Percentiles rank a stretch among this genome's conserved stretches.
Conservation (phyloP, 2,329 filamentous ascomycete genomes). For the Domatiomyces catenatus region DNA sequence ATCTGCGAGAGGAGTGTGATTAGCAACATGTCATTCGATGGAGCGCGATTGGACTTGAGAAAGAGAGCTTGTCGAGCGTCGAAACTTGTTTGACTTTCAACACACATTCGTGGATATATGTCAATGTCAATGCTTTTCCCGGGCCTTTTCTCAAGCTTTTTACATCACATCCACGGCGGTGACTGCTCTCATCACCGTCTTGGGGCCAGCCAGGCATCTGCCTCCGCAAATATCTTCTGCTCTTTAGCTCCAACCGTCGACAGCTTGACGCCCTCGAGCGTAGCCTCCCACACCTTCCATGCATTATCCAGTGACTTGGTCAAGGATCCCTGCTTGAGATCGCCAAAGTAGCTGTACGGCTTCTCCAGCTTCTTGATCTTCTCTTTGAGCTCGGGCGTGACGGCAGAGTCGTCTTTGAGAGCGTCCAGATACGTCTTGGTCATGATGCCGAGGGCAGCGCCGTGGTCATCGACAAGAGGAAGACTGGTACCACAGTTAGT, state of each 20-base stretch:
- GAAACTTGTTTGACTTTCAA: too few relatives aligned
- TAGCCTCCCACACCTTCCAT: constrained; percentile 51
- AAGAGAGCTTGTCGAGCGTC: too few relatives aligned
- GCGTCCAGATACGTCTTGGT: constrained; percentile 35
- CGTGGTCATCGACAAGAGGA: constrained; percentile 31
- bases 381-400: constrained; percentile 9
- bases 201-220: constrained; percentile 40
- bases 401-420: constrained; percentile 10
- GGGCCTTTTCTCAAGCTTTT: too few relatives aligned
- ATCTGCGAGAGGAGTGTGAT: constrained; percentile 34
- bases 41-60: neutral
- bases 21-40: neutral
- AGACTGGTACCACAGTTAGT: constrained; percentile 19
- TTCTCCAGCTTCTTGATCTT: constrained; percentile 14
- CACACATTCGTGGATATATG: neutral
- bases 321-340: constrained; percentile 21
- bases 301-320: constrained; percentile 42
- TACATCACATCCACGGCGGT: neutral
- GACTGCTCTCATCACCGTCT: constrained; percentile 7
- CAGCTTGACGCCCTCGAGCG: constrained; percentile 31
- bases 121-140: neutral
- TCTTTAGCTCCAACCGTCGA: constrained; percentile 38
- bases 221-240: constrained; percentile 41
- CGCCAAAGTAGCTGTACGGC: constrained; percentile 13
- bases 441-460: constrained; percentile 33